Percentiles rank a stretch among this genome's conserved stretches.
phyloP scores from a whole-genome alignment of 179 eudicot species.

The Amaranthus tricolor region DNA sequence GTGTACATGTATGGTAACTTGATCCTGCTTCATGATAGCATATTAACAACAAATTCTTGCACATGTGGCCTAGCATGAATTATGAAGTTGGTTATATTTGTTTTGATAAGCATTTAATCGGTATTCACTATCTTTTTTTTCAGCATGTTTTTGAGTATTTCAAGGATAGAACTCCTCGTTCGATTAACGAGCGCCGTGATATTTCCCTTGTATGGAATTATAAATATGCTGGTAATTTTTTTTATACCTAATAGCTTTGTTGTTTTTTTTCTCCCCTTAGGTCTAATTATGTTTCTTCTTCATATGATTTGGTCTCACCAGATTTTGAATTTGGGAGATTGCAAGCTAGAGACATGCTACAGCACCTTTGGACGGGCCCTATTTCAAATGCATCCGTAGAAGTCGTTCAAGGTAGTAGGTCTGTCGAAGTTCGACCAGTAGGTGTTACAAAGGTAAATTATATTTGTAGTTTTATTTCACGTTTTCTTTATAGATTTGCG shows the following conservation, averaged over 20 bases:
- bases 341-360: constrained; percentile 38
- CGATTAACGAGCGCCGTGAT: constrained; percentile 31
- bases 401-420: constrained; percentile 34
- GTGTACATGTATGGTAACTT: constrained; percentile 50
- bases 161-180: constrained; percentile 39
- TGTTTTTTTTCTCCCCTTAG: not conserved
- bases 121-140: not conserved
- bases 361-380: constrained; percentile 38
- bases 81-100: not conserved
- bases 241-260: not conserved
- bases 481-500: not conserved
- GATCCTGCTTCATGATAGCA: too few species aligned
- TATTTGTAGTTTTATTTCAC: not conserved
- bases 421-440: constrained; percentile 40
- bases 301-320: not conserved
- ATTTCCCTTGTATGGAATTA: constrained; percentile 41
- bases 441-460: constrained; percentile 37
- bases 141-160: constrained; percentile 44
- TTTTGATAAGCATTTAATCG: too few species aligned
- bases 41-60: not conserved
- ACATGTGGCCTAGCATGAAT: not conserved
- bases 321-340: constrained; percentile 35
- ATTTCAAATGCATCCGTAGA: constrained; percentile 33
- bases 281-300: not conserved
- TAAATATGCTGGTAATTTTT: constrained; percentile 27